Evolutionary conservation across 352 stramenopile genomes (phyloP).

Genomic region (Globisporangium barbulae): DNA sequence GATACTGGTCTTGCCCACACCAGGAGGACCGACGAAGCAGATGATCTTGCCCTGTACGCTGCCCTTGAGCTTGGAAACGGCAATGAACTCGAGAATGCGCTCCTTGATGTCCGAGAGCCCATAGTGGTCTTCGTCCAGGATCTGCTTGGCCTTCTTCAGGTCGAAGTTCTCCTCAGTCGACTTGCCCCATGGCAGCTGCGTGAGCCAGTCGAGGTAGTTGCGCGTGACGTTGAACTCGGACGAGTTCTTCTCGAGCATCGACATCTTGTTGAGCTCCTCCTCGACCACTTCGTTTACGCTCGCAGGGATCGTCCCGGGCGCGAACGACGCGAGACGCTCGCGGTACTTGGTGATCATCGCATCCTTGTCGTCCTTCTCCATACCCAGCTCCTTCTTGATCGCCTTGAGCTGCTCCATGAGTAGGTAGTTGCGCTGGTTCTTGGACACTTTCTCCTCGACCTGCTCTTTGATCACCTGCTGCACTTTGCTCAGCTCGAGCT

Average conservation of each 20-base stretch:
- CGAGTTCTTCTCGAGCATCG: slow-evolving; percentile 97
- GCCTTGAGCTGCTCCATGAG: slow-evolving; percentile 98
- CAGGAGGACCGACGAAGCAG: slow-evolving; percentile 94
- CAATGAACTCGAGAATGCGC: slow-evolving; percentile 99
- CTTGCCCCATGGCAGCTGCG: slow-evolving; percentile 96
- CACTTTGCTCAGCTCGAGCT: slow-evolving; percentile 94
- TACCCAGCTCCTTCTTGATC: slow-evolving; percentile 99
- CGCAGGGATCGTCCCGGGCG: slow-evolving; percentile 55
- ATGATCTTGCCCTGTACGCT: slow-evolving; percentile 98
- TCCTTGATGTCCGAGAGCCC: slow-evolving; percentile 98
- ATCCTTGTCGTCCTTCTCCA: slow-evolving; percentile 99
- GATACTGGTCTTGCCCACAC: slow-evolving; percentile 94
- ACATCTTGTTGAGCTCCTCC: slow-evolving; percentile 97
- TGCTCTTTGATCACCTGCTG: slow-evolving; percentile 97
- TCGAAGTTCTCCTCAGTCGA: slow-evolving; percentile 97
- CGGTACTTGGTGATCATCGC: slow-evolving; percentile 96
- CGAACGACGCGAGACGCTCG: slow-evolving; percentile 74
- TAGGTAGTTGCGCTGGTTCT: slow-evolving; percentile 98
- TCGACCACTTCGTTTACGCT: slow-evolving; percentile 94
- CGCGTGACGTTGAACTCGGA: slow-evolving; percentile 98
- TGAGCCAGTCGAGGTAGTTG: slow-evolving; percentile 99
- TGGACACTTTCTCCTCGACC: slow-evolving; percentile 90
- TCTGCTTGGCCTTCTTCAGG: slow-evolving; percentile 88
- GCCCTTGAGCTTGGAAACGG: slow-evolving; percentile 96
- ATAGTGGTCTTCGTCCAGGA: slow-evolving; percentile 98